Evolutionary conservation across 2,329 filamentous ascomycete species (phyloP), one percentile per base, ranked within the genome.

Genomic region (Cytospora mali): DNA sequence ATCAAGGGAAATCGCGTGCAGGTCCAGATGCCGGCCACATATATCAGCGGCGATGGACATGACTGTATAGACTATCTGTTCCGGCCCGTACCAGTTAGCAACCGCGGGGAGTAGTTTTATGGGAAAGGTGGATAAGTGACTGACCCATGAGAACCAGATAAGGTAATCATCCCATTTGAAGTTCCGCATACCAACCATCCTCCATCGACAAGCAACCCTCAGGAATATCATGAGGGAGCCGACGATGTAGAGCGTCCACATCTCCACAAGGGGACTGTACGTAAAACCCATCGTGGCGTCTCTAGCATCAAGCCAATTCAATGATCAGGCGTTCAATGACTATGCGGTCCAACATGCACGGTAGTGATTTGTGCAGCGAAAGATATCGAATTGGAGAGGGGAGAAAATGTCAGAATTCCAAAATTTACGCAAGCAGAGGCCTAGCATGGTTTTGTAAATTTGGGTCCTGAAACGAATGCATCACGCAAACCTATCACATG

Each of bases 231-330:
- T 69, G 0, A 70, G 16, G 21, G 68, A 71, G 1, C 75, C 75
- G 4, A 76, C 52, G 5, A 66, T 56, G 62, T 73, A 77, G n/a
- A 77, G 69, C 53, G 70, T 66, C 75, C 75, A 77, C 69, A 75
- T 75, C 57, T 76, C 75, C 2, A 70, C 69, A 18, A 74, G n/a
- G n/a, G 59, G 46, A 33, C 42, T 51, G 27, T 50, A 52, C 18
- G 48, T 61, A 31, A 57, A 27, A 21, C 53, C 59, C 59, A 62
- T 62, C 4, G 27, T 57, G 53, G 33, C 21, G 23, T n/a, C 25
- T 5, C 18, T 25, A 39, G 9, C 29, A 46, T 48, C 21, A 39
- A 18, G 48, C 23, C 31, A 7, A 39, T 18, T 18, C 33, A 18
- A 39, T 39, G 33, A 16, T 39, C n/a, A n/a, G n/a, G n/a, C n/a